These are phyloP conservation scores for Aspergillus sojae DNA, from an alignment of 2,329 filamentous ascomycete species.

Conservation along the genomic window DNA sequence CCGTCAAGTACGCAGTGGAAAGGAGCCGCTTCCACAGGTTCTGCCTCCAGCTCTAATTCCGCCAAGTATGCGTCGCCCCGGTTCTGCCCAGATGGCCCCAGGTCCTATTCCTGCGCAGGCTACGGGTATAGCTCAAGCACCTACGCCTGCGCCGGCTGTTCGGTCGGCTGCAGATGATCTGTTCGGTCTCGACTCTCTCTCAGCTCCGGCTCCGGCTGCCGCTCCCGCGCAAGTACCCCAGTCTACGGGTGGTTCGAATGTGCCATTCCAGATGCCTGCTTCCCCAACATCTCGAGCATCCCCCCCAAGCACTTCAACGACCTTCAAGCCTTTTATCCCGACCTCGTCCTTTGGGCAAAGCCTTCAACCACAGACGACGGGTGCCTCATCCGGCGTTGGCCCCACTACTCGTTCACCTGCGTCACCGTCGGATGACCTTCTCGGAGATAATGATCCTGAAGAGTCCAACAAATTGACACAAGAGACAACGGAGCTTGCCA, in stretches of 20 bases:
- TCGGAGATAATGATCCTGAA: conserved; percentile 88
- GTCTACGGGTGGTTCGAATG: conserved; percentile 72
- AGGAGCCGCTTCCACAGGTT: conserved; percentile 71
- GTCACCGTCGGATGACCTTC: conserved; percentile 73
- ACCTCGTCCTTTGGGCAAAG: conserved; percentile 90
- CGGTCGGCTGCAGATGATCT: conserved; percentile 91
- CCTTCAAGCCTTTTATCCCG: conserved; percentile 89
- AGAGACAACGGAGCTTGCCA: conserved; percentile 90
- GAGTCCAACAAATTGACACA: conserved; percentile 83
- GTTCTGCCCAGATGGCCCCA: conserved; percentile 39
- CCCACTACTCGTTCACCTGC: conserved; percentile 44
- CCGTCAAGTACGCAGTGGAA: conserved; percentile 78
- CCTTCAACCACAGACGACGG: conserved; percentile 75
- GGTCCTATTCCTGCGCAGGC: conserved; percentile 48
- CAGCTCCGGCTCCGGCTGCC: conserved; percentile 53
- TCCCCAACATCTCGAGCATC: conserved; percentile 47
- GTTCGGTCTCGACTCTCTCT: conserved; percentile 82
- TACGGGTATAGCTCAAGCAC: conserved; percentile 47
- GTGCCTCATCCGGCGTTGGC: conserved; percentile 52
- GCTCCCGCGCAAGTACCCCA: conserved; percentile 64
- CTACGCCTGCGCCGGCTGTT: conserved; percentile 55
- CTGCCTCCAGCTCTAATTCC: conserved; percentile 82
- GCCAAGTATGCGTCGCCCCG: conserved; percentile 72
- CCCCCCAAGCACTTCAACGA: conserved; percentile 46
- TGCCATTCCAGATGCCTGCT: conserved; percentile 58